Base-by-base conservation (phyloP, 768 basidiomycete species). In the Leccinum uliginosum region DNA sequence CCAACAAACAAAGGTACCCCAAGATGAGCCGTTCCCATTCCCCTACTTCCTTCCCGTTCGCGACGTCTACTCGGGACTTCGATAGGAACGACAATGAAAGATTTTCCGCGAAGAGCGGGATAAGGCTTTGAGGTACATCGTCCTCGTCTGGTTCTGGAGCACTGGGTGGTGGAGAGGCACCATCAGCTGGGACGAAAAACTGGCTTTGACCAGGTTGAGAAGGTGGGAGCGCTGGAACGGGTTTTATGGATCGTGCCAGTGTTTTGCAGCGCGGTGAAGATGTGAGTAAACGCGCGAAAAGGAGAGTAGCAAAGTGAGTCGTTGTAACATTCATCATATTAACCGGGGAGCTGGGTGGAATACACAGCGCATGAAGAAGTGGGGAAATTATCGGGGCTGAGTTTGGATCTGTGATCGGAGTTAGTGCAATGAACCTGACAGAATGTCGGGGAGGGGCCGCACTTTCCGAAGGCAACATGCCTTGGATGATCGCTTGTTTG, bases 11-110 rank as follows among this genome's bases (percentile, higher is more conserved):
- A 34, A 98, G 76, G 67, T 98, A 96, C 0, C 86, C 89, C 8
- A 91, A 85, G 65, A 94, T 86, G 48, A 96, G 76, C 57, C 93
- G 79, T 59, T 93, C 93, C 93, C 94, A 98, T 65, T 97, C 95
- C 50, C 88, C 77, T 14, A 83, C 80, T 63, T 95, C 91, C 46
- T 78, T 78, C 38, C 84, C 84, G 62, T 87, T 78, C 11, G 83
- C 75, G 12, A 32, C 7, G 12, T 73, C 68, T 12, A 64, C 64
- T 32, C 91, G 78, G 7, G 83, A 83, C 23, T 88, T 84, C 26
- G 87, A 89, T 47, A 98, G 73, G 62, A 94, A 81, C 2, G 92
- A 85, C 54, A 98, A 78, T 40, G 94, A 92, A 23, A 98, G 75
- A 68, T 97, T 93, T 58, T 98, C 97, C 45, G 86, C 86, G 19